These are phyloP conservation scores for Pterula multifida DNA, from an alignment of 1,284 basidiomycete species.

Conservation along the genomic window DNA sequence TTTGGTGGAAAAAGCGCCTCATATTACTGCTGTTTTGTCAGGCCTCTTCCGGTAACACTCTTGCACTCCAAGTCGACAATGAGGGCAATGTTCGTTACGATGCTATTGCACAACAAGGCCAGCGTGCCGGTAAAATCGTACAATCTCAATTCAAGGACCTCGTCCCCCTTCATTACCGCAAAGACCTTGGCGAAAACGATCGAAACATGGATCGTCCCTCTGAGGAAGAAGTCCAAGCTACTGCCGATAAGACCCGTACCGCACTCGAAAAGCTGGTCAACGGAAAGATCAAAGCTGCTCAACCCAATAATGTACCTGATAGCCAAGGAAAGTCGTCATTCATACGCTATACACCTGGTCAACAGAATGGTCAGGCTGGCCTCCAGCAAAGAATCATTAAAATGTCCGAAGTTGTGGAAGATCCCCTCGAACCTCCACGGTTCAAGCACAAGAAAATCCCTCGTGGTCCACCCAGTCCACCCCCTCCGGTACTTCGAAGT, in stretches of 20 bases:
- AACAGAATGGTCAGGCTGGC: constrained; percentile 57
- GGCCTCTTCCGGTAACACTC: constrained; percentile 83
- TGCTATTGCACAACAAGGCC: constrained; percentile 92
- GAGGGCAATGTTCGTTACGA: constrained; percentile 97
- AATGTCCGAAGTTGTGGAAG: constrained; percentile 95
- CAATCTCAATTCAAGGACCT: constrained; percentile 98
- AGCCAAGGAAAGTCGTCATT: constrained; percentile 73
- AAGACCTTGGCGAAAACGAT: constrained; percentile 71
- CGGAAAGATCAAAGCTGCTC: constrained; percentile 94
- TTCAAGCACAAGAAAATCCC: constrained; percentile 99
- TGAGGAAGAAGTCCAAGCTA: constrained; percentile 80
- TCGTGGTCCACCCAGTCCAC: constrained; percentile 88
- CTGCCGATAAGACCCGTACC: constrained; percentile 80
- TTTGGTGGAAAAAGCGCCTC: neutral
- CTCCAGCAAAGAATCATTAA: constrained; percentile 96
- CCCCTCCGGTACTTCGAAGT: constrained; percentile 92
- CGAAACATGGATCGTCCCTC: constrained; percentile 83
- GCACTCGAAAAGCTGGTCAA: constrained; percentile 91
- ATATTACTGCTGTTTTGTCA: constrained; percentile 18
- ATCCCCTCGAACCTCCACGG: constrained; percentile 91
- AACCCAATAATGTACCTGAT: constrained; percentile 81
- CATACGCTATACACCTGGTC: constrained; percentile 93
- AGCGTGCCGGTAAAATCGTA: constrained; percentile 73
- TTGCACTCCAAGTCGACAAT: constrained; percentile 92
- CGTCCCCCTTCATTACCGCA: constrained; percentile 83